phyloP scores from a whole-genome alignment of 306 rosid species.

The Casuarina cunninghamiana region DNA sequence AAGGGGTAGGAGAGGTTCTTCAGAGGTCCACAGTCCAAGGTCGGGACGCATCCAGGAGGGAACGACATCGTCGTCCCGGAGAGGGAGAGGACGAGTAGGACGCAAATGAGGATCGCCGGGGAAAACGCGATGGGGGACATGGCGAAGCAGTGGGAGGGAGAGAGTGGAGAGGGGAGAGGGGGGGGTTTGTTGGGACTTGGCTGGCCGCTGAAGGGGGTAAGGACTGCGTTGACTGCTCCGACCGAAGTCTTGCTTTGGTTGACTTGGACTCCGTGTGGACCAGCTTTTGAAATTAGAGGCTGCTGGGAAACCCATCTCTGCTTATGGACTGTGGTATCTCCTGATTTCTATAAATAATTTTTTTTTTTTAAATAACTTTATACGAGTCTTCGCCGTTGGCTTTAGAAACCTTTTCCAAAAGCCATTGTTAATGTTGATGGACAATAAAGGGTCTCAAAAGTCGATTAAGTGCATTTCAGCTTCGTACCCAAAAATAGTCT shows the following conservation, averaged over 20 bases:
- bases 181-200: not conserved
- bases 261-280: not conserved
- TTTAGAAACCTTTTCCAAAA: no score
- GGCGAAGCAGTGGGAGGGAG: slow-evolving; percentile 12
- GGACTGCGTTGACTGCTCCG: not conserved
- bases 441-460: no score
- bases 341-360: no score
- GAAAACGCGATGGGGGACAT: slow-evolving; percentile 35
- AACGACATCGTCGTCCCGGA: slow-evolving; percentile 36
- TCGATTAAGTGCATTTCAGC: no score
- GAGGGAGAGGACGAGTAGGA: slow-evolving; percentile 20
- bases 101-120: no score
- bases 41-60: slow-evolving; percentile 32
- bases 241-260: not conserved
- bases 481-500: no score
- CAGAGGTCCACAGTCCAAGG: slow-evolving; percentile 57
- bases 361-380: no score
- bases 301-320: not conserved
- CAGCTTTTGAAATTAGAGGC: not conserved
- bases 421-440: no score
- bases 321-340: no score
- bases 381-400: no score
- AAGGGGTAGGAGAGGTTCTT: no score
- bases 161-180: slow-evolving; percentile 7
- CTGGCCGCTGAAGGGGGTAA: slow-evolving; percentile 6